Evolutionary conservation across 164 flowering plant species (phyloP).

Genomic region (Vitis amurensis): DNA sequence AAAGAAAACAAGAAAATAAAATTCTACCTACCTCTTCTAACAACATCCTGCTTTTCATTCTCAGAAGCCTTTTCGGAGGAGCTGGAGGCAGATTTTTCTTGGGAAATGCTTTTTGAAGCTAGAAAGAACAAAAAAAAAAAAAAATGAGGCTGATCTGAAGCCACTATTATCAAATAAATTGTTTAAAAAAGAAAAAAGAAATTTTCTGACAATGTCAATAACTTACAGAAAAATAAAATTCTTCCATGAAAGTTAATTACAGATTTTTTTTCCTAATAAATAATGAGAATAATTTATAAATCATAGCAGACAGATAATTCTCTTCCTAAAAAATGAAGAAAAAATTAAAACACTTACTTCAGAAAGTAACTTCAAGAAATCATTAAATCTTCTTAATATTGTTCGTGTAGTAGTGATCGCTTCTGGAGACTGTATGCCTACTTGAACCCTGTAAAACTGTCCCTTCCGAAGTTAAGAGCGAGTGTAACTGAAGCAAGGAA

Average conservation of each 20-base stretch:
- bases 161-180: background rate
- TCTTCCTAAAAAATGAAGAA: background rate
- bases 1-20: conserved; percentile 8
- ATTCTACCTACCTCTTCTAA: conserved; percentile 68
- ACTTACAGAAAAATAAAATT: background rate
- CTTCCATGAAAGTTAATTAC: background rate
- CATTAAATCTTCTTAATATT: conserved; percentile 79
- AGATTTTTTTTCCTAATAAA: too few relatives aligned
- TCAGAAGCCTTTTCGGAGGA: conserved; percentile 86
- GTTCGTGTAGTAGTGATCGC: conserved; percentile 64
- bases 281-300: too few relatives aligned
- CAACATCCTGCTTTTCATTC: conserved; percentile 57
- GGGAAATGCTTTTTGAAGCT: conserved; percentile 78
- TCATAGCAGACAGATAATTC: too few relatives aligned
- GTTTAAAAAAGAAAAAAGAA: too few relatives aligned
- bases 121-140: conserved; percentile 13
- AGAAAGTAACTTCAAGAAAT: conserved; percentile 71
- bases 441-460: conserved; percentile 97
- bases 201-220: background rate
- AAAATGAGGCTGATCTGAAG: background rate
- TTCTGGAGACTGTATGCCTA: conserved; percentile 90
- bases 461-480: conserved; percentile 28
- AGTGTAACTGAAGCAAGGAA: background rate
- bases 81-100: conserved; percentile 70
- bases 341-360: conserved; percentile 55